Base-by-base conservation (phyloP, 75 land plant genomes). In the Cryptomeria japonica region DNA sequence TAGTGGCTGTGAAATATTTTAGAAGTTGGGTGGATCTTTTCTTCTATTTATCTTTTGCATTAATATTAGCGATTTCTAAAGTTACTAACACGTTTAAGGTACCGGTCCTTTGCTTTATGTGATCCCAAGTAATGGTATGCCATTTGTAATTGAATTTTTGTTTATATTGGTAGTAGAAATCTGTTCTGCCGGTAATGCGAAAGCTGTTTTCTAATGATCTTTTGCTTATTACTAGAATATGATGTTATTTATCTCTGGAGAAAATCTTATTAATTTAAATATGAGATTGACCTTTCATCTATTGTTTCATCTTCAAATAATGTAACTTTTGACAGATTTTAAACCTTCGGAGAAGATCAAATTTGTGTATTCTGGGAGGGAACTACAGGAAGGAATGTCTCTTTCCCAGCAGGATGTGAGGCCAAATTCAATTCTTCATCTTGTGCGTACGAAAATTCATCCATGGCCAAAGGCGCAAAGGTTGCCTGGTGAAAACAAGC, bases 371-470 rank as follows among this genome's bases (percentile, higher is more conserved):
- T 92, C 89, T 79, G 96, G 99, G 19, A 96, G 89, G 86, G 99
- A 96, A 91, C 95, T 98, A 86, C 94, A 93, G 87, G 94, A 93
- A 49, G 88, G 93, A 78, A 91, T 87, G 44, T 88, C 98, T 87
- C 94, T 98, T 80, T 92, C 95, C 36, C 88, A 90, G 73, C 99
- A 97, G 90, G 89, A 94, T 92, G 99, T 98, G 49, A 91, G 89
- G n/a, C 99, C 97, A 83, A 98, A 98, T 87, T 98, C 99, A 36
- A 89, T 98, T 19, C 93, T 98, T 53, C 96, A 97, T 90, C 93
- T 98, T 83, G 95, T 98, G 36, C 95, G 99, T 12, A 93, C 99
- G 70, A 95, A 91, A 90, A 91, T 98, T 37, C 91, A 95, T 92
- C 86, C 94, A 61, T 94, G 95, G 95, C 94, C 99, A 38, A 96